phyloP scores from a whole-genome alignment of 768 basidiomycete species.

The Neoboletus magnificus region DNA sequence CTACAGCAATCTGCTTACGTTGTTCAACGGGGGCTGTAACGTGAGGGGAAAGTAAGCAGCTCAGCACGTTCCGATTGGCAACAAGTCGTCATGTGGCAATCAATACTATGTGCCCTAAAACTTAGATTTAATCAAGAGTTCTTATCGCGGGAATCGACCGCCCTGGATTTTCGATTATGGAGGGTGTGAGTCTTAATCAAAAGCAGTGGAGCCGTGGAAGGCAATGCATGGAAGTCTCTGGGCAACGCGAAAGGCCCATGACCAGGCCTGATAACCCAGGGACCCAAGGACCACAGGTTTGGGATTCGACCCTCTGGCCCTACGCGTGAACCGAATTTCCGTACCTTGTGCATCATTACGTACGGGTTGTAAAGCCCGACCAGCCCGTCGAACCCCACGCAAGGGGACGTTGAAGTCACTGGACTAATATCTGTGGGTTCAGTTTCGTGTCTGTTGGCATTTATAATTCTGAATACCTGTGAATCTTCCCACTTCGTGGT shows the following conservation, averaged over 20 bases:
- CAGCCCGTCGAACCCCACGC: not conserved
- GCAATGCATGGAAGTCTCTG: not conserved
- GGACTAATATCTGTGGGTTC: not conserved
- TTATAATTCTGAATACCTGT: not conserved
- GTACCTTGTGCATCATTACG: not conserved
- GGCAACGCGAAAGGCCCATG: not conserved
- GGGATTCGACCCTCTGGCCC: not conserved
- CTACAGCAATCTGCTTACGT: slow-evolving; percentile 4
- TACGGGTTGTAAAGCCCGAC: not conserved
- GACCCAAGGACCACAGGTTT: not conserved
- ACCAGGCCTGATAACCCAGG: not conserved
- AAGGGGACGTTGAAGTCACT: not conserved
- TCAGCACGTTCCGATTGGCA: not conserved
- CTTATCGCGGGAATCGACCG: slow-evolving; percentile 9
- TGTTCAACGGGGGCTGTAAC: slow-evolving; percentile 3
- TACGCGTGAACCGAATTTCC: not conserved
- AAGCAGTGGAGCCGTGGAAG: not conserved
- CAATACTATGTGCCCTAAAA: slow-evolving; percentile 11
- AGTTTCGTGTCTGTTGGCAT: not conserved
- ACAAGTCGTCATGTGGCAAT: not conserved
- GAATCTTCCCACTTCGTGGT: not conserved
- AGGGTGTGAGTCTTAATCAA: not conserved
- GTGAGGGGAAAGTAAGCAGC: slow-evolving; percentile 1
- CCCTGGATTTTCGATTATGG: slow-evolving; percentile 6
- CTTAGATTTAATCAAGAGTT: slow-evolving; percentile 3